phyloP scores from a whole-genome alignment of 768 basidiomycete species.

The Pulveroboletus sp. region DNA sequence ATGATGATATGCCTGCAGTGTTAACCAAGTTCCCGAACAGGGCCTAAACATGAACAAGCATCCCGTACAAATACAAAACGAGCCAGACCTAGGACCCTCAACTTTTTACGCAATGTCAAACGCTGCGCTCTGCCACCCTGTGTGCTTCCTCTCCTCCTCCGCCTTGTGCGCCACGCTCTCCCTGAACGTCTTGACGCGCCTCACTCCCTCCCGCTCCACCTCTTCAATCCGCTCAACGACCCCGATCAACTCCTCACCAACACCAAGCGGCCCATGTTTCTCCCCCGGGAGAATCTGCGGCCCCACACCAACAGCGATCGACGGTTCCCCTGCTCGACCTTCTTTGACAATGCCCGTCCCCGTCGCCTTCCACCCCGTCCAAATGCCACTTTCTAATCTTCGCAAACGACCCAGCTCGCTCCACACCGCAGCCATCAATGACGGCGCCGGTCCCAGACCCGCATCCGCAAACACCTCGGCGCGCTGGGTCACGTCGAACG shows the following conservation, averaged over 20 bases:
- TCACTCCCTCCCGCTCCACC: slow-evolving; percentile 31
- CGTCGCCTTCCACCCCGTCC: slow-evolving; percentile 50
- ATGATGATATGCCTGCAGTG: too few species aligned
- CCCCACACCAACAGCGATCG: slow-evolving; percentile 66
- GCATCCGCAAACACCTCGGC: slow-evolving; percentile 63
- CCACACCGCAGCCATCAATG: slow-evolving; percentile 61
- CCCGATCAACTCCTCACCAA: slow-evolving; percentile 49
- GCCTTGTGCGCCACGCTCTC: slow-evolving; percentile 42
- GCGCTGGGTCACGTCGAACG: slow-evolving; percentile 56
- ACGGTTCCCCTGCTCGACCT: slow-evolving; percentile 32
- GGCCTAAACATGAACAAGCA: too few species aligned
- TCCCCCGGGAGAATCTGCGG: slow-evolving; percentile 68
- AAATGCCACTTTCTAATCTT: slow-evolving; percentile 32
- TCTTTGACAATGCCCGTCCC: slow-evolving; percentile 62
- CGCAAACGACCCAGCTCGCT: slow-evolving; percentile 62
- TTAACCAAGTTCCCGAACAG: too few species aligned
- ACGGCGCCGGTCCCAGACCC: slow-evolving; percentile 47
- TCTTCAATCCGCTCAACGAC: slow-evolving; percentile 17
- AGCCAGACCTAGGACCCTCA: neutral
- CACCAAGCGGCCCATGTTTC: slow-evolving; percentile 65
- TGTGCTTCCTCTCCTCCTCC: slow-evolving; percentile 31
- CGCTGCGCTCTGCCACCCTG: slow-evolving; percentile 49
- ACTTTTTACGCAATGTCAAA: slow-evolving; percentile 36
- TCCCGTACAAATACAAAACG: neutral
- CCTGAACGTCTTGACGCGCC: slow-evolving; percentile 41